Evolutionary conservation across 495 filamentous ascomycete genomes (phyloP), one percentile per base, ranked within the genome.

Genomic region (Podospora comata): DNA sequence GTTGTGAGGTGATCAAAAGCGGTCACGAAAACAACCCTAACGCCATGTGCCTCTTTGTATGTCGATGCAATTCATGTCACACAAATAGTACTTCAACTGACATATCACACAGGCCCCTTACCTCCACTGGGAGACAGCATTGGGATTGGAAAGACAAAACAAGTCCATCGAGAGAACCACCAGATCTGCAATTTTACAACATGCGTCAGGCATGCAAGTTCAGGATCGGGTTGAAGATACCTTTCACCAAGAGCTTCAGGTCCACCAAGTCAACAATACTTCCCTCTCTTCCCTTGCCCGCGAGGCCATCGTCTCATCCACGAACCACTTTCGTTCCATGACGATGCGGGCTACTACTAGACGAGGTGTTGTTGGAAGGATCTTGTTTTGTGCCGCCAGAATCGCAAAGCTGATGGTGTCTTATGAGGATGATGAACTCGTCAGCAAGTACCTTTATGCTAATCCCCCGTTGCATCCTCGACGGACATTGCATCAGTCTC

Each of bases 71-170:
- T 15, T 11, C 27, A 20, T 4, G 3, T 27, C 13, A n/a, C 0
- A 5, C 16, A 18, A 44, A 39, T 15, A 13, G 4, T 2, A 6
- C 1, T 1, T 13, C 4, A 23, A 13, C 59, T 61, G 30, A 61
- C 58, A 23, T 34, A 4, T 6, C 28, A 4, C 16, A 19, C 15
- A 68, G 67, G 54, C 68, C 48, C 68, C 68, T 1, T 69, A 66
- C 55, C 64, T 69, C n/a, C 68, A 69, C 28, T 69, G 68, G 68
- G 68, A 69, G 19, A 69, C 68, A 5, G 68, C 58, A 15, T 44
- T 65, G n/a, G 63, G 68, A 1, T 59, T 63, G 64, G 58, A 66
- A 55, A 53, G 57, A 16, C 68, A 69, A 27, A 48, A 28, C 53
- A 69, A 66, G 27, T 55, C 68, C 13, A 66, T 69, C 34, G 64